Evolutionary conservation across 208 protist genomes (phyloP).

Genomic region (Trypanosoma congolense): DNA sequence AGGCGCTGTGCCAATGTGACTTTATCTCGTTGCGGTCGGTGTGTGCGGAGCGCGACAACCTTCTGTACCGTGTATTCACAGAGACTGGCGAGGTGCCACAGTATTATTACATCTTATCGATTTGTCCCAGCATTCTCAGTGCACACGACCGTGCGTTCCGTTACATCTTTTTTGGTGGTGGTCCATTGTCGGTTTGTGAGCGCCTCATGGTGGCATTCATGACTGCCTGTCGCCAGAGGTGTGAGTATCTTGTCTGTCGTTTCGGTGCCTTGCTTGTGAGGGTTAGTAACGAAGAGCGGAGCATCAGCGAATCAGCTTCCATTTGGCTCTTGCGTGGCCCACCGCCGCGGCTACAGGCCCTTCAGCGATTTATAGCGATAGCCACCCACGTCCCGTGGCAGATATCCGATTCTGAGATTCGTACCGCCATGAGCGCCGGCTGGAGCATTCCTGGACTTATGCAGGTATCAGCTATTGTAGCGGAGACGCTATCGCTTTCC

Average conservation of each 20-base stretch:
- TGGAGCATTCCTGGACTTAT: conserved; percentile 83
- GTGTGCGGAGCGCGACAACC: conserved; percentile 25
- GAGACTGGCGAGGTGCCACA: conserved; percentile 56
- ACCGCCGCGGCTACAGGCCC: conserved; percentile 41
- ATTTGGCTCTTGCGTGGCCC: conserved; percentile 60
- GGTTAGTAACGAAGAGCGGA: conserved; percentile 32
- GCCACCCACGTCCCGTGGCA: conserved; percentile 78
- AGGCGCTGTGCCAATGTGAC: conserved; percentile 36
- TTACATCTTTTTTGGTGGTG: conserved; percentile 74
- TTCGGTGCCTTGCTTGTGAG: conserved; percentile 60
- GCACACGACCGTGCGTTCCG: conserved; percentile 54
- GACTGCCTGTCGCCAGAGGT: conserved; percentile 73
- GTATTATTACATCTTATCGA: conserved; percentile 62
- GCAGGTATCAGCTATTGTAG: conserved; percentile 60
- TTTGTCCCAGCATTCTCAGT: conserved; percentile 57
- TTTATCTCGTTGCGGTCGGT: conserved; percentile 26
- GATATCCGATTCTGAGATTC: conserved; percentile 42
- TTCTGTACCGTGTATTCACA: conserved; percentile 58
- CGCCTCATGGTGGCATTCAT: conserved; percentile 81
- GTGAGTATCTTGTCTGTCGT: conserved; percentile 73
- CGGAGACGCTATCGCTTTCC: conserved; percentile 63
- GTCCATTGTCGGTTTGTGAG: conserved; percentile 60
- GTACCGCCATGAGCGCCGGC: conserved; percentile 31
- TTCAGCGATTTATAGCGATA: conserved; percentile 68
- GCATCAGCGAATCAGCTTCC: conserved; percentile 11